Base-by-base conservation (phyloP, 2,329 filamentous ascomycete genomes). In the Trichoderma aggressivum region DNA sequence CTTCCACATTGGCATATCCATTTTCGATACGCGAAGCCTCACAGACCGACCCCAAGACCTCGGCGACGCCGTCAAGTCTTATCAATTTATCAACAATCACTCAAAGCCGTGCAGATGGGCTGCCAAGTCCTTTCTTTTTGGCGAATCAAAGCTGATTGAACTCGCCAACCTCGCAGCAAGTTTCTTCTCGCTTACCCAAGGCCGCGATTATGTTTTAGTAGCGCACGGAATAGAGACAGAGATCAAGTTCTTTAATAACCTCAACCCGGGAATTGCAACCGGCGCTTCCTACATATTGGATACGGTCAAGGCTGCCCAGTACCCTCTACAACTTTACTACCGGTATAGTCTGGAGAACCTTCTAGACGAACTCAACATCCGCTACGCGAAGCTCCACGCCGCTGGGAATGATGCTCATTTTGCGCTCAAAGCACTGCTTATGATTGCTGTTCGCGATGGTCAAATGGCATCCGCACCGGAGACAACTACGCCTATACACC, bases 351-450 rank as follows among this genome's bases (percentile, higher is more conserved):
- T 78, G 14, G 74, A 75, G 72, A 75, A 72, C 34, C 72, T 78
- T 1, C 75, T 78, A 1, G 65, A 75, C 12, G 68, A 71, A 24
- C 66, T 78, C 10, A 34, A 55, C 1, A 75, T 75, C 4, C 39
- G 36, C 63, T 71, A 71, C 58, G 64, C 39, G 6, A 60, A 60
- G 24, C 63, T 76, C 2, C 74, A 77, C 21, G 28, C 36, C 3
- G 65, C 75, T 18, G 78, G 77, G 1, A 80, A 79, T 50, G 77
- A 79, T 60, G 75, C 75, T 14, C 73, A 76, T 65, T 80, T 77
- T 34, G 70, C 73, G 10, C 71, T 79, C 28, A 73, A 60, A 28
- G 71, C 64, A 18, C 16, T 75, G 21, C 70, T 76, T 0, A 75
- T 75, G 72, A 69, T 75, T 62, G 72, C 71, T 3, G 73, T 73